Evolutionary conservation across 352 stramenopile genomes (phyloP).

Genomic region (Aphanomyces cochlioides): DNA sequence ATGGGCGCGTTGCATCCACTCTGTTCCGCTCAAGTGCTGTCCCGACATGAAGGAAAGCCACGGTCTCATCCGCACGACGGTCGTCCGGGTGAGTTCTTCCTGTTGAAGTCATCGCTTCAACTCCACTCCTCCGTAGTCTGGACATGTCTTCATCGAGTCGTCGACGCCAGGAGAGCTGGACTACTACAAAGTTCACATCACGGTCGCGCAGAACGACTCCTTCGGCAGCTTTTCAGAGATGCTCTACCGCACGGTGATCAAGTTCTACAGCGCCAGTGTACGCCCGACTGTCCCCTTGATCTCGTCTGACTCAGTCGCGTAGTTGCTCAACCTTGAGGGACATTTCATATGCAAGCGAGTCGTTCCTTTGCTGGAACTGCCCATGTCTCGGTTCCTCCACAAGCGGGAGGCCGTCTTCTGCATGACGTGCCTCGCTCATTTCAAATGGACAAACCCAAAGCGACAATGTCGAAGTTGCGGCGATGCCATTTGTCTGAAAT

Average conservation of each 20-base stretch:
- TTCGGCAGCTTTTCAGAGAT: no score
- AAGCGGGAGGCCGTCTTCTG: constrained; percentile 1
- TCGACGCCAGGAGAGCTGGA: no score
- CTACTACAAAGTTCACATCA: not conserved
- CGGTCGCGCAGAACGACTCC: no score
- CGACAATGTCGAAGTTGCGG: constrained; percentile 12
- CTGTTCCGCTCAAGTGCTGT: not conserved
- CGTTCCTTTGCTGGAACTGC: not conserved
- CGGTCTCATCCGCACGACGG: not conserved
- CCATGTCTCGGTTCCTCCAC: not conserved
- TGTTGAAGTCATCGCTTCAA: no score
- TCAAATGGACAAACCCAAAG: not conserved
- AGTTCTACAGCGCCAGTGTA: no score
- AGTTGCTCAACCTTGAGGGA: constrained; percentile 19
- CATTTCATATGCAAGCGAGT: constrained; percentile 8
- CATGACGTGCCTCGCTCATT: constrained; percentile 7
- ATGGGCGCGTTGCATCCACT: constrained; percentile 22
- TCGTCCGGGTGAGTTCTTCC: not conserved
- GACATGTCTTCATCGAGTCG: no score
- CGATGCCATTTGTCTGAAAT: constrained; percentile 3
- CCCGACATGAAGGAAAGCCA: not conserved
- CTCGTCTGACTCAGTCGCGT: not conserved
- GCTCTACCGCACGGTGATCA: no score
- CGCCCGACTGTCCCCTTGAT: no score
- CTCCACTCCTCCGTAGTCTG: no score